phyloP scores from a whole-genome alignment of 2,329 filamentous ascomycete genomes.

The Chaetomium sp. region DNA sequence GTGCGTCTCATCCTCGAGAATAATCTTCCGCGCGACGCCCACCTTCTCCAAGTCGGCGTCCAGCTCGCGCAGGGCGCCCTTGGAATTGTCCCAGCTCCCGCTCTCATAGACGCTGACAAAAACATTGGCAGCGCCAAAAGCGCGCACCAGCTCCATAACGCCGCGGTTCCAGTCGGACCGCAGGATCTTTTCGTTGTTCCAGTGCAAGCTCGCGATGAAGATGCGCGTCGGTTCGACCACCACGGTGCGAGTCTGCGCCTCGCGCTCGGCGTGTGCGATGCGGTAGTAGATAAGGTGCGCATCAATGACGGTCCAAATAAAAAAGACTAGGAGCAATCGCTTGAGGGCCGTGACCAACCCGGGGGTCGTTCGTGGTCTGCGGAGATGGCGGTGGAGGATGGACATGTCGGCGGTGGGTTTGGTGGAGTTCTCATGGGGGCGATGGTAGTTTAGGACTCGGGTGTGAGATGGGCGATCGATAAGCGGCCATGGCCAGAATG shows the following conservation, averaged over 20 bases:
- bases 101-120: conserved; percentile 62
- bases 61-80: conserved; percentile 52
- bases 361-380: conserved; percentile 17
- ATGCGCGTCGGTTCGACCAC: conserved; percentile 30
- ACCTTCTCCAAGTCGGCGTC: conserved; percentile 45
- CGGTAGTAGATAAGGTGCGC: conserved; percentile 22
- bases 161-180: conserved; percentile 54
- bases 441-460: not conserved
- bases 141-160: conserved; percentile 48
- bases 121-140: conserved; percentile 55
- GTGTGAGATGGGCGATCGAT: not conserved
- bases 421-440: not conserved
- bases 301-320: conserved; percentile 22
- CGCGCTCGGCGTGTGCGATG: conserved; percentile 18
- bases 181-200: conserved; percentile 57
- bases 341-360: conserved; percentile 16
- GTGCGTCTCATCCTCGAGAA: conserved; percentile 47
- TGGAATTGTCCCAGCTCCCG: conserved; percentile 61
- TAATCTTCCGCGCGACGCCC: conserved; percentile 48
- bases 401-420: not conserved
- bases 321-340: conserved; percentile 15
- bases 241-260: conserved; percentile 5
- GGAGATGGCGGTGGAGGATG: conserved; percentile 1
- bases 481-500: conserved; percentile 7
- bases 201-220: conserved; percentile 62